Conservation (phyloP, 139 green algal species). For the Prasinococcaceae sp. region DNA sequence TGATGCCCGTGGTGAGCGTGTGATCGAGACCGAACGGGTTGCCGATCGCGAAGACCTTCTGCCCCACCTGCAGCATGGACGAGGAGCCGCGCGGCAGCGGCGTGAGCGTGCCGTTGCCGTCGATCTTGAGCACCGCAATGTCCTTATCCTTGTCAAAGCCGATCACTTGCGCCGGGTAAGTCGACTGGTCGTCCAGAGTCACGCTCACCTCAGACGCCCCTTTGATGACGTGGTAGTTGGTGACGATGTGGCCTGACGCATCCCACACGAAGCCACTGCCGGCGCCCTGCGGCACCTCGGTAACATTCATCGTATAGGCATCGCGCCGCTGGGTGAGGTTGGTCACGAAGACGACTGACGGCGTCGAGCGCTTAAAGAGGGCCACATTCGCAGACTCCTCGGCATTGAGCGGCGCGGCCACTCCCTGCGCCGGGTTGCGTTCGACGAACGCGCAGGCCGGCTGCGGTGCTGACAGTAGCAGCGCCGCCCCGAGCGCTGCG, state of each 20-base stretch:
- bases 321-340: slow-evolving; percentile 47
- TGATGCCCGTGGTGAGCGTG: slow-evolving; percentile 42
- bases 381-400: slow-evolving; percentile 39
- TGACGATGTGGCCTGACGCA: slow-evolving; percentile 46
- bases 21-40: slow-evolving; percentile 40
- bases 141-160: slow-evolving; percentile 42
- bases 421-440: not conserved
- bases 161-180: slow-evolving; percentile 26
- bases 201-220: slow-evolving; percentile 30
- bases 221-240: slow-evolving; percentile 62
- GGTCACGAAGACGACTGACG: slow-evolving; percentile 60
- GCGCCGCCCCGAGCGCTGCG: no score
- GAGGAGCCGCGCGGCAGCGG: slow-evolving; percentile 25
- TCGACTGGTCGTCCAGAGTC: slow-evolving; percentile 20
- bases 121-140: slow-evolving; percentile 35
- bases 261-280: slow-evolving; percentile 68
- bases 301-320: slow-evolving; percentile 53
- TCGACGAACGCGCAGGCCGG: not conserved
- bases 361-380: slow-evolving; percentile 46
- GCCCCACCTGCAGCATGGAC: slow-evolving; percentile 25
- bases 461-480: no score
- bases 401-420: not conserved
- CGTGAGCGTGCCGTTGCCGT: slow-evolving; percentile 12
- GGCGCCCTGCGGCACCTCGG: slow-evolving; percentile 50
- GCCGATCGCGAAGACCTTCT: slow-evolving; percentile 38